Evolutionary conservation across 192 early-diverging fungal genomes (phyloP).

Genomic region (Backusella mclennaniae): DNA sequence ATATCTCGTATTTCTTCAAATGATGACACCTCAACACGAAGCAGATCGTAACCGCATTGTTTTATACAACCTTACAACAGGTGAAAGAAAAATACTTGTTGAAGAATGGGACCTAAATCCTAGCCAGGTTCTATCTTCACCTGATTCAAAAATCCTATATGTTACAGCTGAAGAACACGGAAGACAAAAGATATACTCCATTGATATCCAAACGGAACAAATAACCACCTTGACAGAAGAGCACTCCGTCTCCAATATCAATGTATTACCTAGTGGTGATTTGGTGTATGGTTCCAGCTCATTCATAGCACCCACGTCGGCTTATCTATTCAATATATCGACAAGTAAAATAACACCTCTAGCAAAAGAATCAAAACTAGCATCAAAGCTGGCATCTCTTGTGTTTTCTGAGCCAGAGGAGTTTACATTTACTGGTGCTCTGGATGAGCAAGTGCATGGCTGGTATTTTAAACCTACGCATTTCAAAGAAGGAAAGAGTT

Average conservation of each 20-base stretch:
- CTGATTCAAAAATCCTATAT: conserved; percentile 50
- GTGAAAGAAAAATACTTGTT: conserved; percentile 44
- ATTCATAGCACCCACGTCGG: conserved; percentile 39
- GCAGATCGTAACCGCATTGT: conserved; percentile 73
- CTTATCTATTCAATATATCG: conserved; percentile 14
- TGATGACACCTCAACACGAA: conserved; percentile 68
- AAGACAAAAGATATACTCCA: conserved; percentile 59
- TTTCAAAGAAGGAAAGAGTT: conserved; percentile 53
- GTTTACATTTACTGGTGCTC: conserved; percentile 67
- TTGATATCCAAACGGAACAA: conserved; percentile 48
- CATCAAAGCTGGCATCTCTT: conserved; percentile 43
- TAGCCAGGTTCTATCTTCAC: conserved; percentile 53
- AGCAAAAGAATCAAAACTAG: conserved; percentile 37
- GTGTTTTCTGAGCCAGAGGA: conserved; percentile 56
- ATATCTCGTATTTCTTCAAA: conserved; percentile 70
- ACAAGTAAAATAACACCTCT: conserved; percentile 12
- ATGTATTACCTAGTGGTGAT: conserved; percentile 36
- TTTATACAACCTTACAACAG: conserved; percentile 44
- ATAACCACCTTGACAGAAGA: conserved; percentile 47
- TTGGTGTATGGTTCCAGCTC: conserved; percentile 45
- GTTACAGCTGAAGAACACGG: conserved; percentile 68
- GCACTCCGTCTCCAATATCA: conserved; percentile 47
- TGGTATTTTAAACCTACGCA: conserved; percentile 63
- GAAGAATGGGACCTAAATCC: conserved; percentile 62
- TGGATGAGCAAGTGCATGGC: conserved; percentile 51